Evolutionary conservation across 257 asterid genomes (phyloP), one percentile per base, ranked within the genome.

Genomic region (Scutellaria barbata): DNA sequence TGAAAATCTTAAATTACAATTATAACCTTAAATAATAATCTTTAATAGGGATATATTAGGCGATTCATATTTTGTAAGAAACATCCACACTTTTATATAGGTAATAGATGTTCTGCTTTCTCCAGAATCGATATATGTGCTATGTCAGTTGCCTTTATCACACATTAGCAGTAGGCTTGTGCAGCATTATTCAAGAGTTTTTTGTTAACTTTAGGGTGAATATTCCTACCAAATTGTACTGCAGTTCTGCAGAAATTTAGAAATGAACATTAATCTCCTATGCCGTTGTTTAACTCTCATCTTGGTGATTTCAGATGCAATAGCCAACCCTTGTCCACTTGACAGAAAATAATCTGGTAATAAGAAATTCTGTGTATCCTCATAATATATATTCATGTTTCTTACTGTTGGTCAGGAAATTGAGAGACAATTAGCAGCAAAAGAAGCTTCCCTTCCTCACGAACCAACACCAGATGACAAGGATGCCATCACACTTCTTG

Each of bases 381-480:
- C 65, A 50, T 13, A 35, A 16, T 33, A 42, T 33, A 46, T 45
- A 53, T 5, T 37, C 65, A 55, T 67, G 43, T 71, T 35, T 76
- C 37, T 62, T 57, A 11, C 53, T 50, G 33, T 66, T 50, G 69
- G 45, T 25, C 82, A 95, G 99, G 99, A 95, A 83, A 76, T 82
- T 64, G 93, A 87, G 80, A 87, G 98, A 74, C 96, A 92, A 74
- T 50, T 92, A 78, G 93, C 95, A 61, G 94, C 90, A 56, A 95
- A 89, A 88, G 99, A 87, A 75, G 93, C 96, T 62, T 87, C 96
- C 62, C 95, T 95, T 69, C 99, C 99, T 59, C 85, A 79, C 70
- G 99, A 95, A 80, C 99, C 99, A 80, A 53, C 89, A 10, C 37
- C 84, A 13, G 89, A 85, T 79, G 91, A 89, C 53, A 98, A 87